phyloP scores from a whole-genome alignment of 345 rosid genomes.

The Fremontodendron californicum region DNA sequence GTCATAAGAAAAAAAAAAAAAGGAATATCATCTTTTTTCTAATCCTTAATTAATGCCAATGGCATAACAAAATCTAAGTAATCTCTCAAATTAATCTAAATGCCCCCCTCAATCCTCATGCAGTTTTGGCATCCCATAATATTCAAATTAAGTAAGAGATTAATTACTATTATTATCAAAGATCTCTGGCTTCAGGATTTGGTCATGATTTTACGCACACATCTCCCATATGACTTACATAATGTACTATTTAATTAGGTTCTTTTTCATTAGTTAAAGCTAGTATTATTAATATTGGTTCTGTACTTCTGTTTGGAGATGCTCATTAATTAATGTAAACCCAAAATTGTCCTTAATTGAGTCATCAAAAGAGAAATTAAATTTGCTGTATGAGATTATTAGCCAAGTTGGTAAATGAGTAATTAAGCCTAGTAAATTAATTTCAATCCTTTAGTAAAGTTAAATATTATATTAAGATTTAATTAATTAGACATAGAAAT shows the following conservation, averaged over 20 bases:
- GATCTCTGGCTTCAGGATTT: not conserved
- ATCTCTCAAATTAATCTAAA: constrained; percentile 16
- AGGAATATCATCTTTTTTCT: constrained; percentile 4
- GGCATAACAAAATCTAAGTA: constrained; percentile 16
- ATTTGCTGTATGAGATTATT: not conserved
- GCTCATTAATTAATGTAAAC: not conserved
- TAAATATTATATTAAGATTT: not conserved
- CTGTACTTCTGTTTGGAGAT: not conserved
- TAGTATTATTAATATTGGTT: not conserved
- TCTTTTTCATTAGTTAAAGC: not conserved
- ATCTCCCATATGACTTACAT: constrained; percentile 6
- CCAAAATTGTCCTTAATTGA: not conserved
- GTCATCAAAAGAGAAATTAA: not conserved
- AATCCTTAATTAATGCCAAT: not conserved
- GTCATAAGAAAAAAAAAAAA: not conserved
- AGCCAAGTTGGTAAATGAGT: not conserved
- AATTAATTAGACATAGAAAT: not conserved
- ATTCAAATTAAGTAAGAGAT: not conserved
- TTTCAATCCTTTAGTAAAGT: not conserved
- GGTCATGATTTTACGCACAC: not conserved
- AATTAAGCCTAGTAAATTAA: not conserved
- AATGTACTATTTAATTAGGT: not conserved
- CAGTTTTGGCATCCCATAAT: not conserved
- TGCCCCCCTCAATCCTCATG: not conserved
- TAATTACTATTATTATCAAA: not conserved